Conservation (phyloP, 2,329 filamentous ascomycete genomes). For the Cordyceps fumosorosea region DNA sequence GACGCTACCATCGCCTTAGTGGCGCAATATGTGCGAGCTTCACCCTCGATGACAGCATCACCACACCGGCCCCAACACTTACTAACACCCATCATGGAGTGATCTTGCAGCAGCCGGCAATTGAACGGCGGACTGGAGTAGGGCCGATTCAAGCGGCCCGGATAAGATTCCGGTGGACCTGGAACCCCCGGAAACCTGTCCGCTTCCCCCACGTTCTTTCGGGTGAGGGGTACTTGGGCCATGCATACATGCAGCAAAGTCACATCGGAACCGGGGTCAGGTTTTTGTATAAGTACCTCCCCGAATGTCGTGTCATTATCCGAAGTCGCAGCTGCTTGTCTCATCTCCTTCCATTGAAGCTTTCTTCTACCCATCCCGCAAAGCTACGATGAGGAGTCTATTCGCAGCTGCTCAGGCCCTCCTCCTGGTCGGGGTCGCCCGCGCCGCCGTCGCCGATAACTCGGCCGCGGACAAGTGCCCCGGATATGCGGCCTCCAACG, state of each 20-base stretch:
- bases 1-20: too few relatives aligned
- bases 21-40: neutral
- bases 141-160: neutral
- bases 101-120: neutral
- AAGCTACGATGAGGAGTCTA: conserved; percentile 5
- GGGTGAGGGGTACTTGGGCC: neutral
- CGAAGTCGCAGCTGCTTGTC: neutral
- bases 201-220: neutral
- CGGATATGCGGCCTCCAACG: conserved; percentile 57
- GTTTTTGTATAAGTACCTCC: neutral
- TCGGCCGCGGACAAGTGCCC: conserved; percentile 38
- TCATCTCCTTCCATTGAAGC: neutral
- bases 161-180: neutral
- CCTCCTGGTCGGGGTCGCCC: neutral
- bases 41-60: neutral
- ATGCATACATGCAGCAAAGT: neutral
- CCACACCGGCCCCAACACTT: neutral
- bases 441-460: conserved; percentile 1
- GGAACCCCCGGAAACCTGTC: neutral
- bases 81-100: neutral
- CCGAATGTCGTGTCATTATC: neutral
- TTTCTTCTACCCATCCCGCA: neutral
- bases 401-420: neutral
- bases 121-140: neutral
- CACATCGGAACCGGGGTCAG: neutral